Base-by-base conservation (phyloP, 192 early-diverging fungal species). In the Umbelopsis sp. region DNA sequence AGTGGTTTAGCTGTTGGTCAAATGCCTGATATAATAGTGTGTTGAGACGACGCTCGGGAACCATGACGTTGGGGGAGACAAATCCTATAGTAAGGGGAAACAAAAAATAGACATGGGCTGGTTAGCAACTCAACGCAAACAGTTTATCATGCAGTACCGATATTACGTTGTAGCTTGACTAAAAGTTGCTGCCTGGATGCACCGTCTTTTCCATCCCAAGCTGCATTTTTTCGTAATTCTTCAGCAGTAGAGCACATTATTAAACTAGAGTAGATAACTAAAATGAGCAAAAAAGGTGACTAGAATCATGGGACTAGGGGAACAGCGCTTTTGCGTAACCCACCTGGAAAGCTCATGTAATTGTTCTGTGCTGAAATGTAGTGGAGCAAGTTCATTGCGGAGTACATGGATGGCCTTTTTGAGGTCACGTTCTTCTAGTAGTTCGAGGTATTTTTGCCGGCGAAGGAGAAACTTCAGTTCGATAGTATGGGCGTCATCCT, bases 401-500 rank as follows among this genome's bases (percentile, higher is more conserved):
- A 99, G 79, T 7, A 95, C 84, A 5, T 84, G 52, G 50, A 97
- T 73, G 4, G 97, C 97, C 54, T 85, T 81, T 70, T 92, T 88
- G 3, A 89, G 86, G 43, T 91, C 66, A 45, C 84, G 76, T 6
- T 74, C 71, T 80, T 96, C 94, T 38, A 99, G 72, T 4, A 92
- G 77, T 77, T 99, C 98, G 29, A 98, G 77, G 71, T 90, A 99
- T 76, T 96, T 94, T 85, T 99, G 98, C 52, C 91, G 82, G 56
- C 93, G 84, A 65, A 97, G 85, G 31, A 95, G 80, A 75, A 97
- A 96, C 70, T 76, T 80, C 29, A 90, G 87, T 45, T 80, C 68
- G 17, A 56, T n/a, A 21, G 44, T 22, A 11, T 70, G 22, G 9
- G 25, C 38, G 6, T 72, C 32, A 66, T 24, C 36, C 3, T 70